A percentile compares a stretch with the other conserved stretches of the same genome.
These are phyloP conservation scores for Peronosclerospora sorghi DNA, from an alignment of 352 stramenopile species.

Conservation along the genomic window DNA sequence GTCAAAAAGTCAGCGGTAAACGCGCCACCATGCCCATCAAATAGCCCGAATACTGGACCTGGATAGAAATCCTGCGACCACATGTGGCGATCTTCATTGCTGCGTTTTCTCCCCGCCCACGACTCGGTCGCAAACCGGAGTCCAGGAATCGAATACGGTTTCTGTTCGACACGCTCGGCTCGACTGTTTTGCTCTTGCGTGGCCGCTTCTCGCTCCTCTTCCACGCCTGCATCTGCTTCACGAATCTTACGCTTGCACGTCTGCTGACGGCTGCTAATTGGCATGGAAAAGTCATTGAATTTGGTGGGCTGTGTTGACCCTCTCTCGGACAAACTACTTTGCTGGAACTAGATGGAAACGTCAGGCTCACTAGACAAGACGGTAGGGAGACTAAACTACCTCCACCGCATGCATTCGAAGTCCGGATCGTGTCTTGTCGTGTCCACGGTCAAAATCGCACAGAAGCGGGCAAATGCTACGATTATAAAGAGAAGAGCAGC, in stretches of 20 bases:
- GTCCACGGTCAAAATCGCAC: constrained; percentile 35
- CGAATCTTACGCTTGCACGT: constrained; percentile 25
- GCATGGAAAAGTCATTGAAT: no score
- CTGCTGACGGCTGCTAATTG: background rate
- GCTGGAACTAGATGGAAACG: constrained; percentile 3
- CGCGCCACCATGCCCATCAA: constrained; percentile 46
- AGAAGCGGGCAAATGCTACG: constrained; percentile 59
- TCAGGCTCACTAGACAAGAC: constrained; percentile 1
- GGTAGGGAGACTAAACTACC: constrained; percentile 4
- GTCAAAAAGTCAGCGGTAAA: constrained; percentile 39
- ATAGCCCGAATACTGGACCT: constrained; percentile 43
- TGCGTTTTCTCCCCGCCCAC: constrained; percentile 38
- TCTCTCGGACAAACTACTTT: constrained; percentile 1
- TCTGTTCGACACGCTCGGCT: background rate
- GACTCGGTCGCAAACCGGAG: constrained; percentile 45
- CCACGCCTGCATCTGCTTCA: constrained; percentile 11
- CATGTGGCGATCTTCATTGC: constrained; percentile 50
- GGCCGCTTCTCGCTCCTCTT: background rate
- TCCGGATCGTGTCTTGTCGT: constrained; percentile 7
- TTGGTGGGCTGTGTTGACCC: no score
- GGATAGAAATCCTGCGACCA: constrained; percentile 21
- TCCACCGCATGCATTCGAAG: constrained; percentile 20
- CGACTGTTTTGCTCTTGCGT: background rate
- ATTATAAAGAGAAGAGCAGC: background rate
- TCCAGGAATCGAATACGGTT: constrained; percentile 12